Conservation (phyloP, 495 filamentous ascomycete species). For the Penicillium cataractarum region DNA sequence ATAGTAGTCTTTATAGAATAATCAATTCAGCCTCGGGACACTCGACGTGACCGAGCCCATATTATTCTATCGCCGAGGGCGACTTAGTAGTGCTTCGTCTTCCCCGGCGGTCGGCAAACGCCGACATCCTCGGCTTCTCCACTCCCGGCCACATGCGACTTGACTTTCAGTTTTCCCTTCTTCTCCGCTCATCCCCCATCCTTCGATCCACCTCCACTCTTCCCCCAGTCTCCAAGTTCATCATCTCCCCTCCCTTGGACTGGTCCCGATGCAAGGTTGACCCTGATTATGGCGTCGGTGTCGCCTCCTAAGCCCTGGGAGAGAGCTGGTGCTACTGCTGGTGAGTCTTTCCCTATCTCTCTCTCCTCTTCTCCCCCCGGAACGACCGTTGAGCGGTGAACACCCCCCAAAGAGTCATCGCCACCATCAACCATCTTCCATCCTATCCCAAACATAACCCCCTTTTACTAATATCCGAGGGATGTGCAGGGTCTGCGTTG, state of each 20-base stretch:
- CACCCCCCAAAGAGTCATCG: slow-evolving; percentile 1
- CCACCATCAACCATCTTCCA: slow-evolving; percentile 12
- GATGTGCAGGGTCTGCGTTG: slow-evolving; percentile 39
- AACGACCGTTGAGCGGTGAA: neutral
- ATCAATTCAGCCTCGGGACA: neutral
- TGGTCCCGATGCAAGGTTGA: slow-evolving; percentile 40
- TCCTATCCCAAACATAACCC: slow-evolving; percentile 10
- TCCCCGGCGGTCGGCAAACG: slow-evolving; percentile 21
- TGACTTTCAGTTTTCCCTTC: slow-evolving; percentile 15
- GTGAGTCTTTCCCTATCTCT: slow-evolving; percentile 40
- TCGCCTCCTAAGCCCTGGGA: slow-evolving; percentile 99
- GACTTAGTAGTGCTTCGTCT: neutral
- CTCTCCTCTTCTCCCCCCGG: slow-evolving; percentile 4
- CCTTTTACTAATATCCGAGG: slow-evolving; percentile 1
- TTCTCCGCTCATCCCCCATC: slow-evolving; percentile 18
- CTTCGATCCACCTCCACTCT: slow-evolving; percentile 22
- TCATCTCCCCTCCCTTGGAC: slow-evolving; percentile 3
- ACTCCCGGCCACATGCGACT: slow-evolving; percentile 34
- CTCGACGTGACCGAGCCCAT: neutral
- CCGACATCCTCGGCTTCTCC: slow-evolving; percentile 40
- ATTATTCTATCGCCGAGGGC: neutral
- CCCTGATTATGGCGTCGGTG: slow-evolving; percentile 54
- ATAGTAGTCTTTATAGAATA: neutral
- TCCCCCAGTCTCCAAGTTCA: slow-evolving; percentile 1
- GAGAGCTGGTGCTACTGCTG: slow-evolving; percentile 65